These are phyloP conservation scores for Penicillium goetzii DNA, from an alignment of 495 filamentous ascomycete species.

Conservation along the genomic window DNA sequence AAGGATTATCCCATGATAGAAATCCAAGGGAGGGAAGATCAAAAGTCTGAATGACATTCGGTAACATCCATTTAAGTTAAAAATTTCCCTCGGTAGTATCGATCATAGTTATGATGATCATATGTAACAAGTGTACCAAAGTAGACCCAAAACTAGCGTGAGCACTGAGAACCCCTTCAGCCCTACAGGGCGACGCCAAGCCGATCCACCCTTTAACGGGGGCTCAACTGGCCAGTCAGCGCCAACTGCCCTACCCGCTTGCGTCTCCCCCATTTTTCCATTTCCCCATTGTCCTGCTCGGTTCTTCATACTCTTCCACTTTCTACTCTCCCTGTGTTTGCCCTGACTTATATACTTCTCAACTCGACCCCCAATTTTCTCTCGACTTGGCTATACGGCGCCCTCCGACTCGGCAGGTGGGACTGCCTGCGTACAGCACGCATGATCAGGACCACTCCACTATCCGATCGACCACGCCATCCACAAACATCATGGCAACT, in stretches of 20 bases:
- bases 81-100: no score
- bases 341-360: neutral
- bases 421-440: neutral
- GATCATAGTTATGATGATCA: neutral
- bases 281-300: constrained; percentile 11
- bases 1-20: no score
- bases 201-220: constrained; percentile 8
- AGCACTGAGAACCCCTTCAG: constrained; percentile 17
- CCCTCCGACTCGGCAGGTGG: constrained; percentile 12
- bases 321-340: neutral
- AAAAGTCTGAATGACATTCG: no score
- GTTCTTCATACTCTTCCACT: constrained; percentile 7
- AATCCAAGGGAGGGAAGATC: no score
- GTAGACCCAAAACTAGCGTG: neutral
- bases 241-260: neutral
- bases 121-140: neutral
- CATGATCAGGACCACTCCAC: neutral
- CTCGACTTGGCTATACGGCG: neutral
- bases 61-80: no score
- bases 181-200: constrained; percentile 33
- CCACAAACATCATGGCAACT: constrained; percentile 19
- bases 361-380: neutral
- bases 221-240: constrained; percentile 1
- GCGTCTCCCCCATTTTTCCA: constrained; percentile 3
- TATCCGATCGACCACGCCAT: neutral